Conservation (phyloP, 1,284 basidiomycete genomes). For the Puccinia horiana region DNA sequence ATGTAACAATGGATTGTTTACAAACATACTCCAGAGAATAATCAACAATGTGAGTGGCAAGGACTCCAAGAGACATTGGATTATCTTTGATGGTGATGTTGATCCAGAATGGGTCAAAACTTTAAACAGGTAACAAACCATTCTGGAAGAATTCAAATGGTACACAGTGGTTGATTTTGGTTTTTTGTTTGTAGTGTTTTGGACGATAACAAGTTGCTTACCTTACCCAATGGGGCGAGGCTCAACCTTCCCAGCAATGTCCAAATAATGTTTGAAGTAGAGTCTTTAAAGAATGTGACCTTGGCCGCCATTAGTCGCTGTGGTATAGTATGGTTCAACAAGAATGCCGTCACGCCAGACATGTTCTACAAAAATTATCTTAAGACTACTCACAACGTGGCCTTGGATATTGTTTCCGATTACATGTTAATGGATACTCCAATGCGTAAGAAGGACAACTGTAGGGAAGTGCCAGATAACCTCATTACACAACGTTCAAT, state of each 20-base stretch:
- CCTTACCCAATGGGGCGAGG: conserved; percentile 95
- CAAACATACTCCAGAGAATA: conserved; percentile 94
- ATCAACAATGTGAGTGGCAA: conserved; percentile 98
- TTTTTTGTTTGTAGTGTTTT: conserved; percentile 70
- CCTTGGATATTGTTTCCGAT: conserved; percentile 89
- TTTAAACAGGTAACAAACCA: conserved; percentile 78
- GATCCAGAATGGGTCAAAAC: conserved; percentile 99
- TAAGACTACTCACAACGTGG: conserved; percentile 70
- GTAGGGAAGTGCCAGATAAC: conserved; percentile 67
- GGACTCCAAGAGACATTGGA: conserved; percentile 96
- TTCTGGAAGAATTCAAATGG: conserved; percentile 9
- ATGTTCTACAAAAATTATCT: conserved; percentile 94
- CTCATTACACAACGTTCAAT: conserved; percentile 76
- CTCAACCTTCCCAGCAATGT: conserved; percentile 95
- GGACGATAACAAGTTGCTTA: conserved; percentile 97
- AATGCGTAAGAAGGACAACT: conserved; percentile 65
- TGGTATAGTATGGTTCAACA: conserved; percentile 99
- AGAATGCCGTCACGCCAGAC: conserved; percentile 82
- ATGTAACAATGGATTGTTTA: conserved; percentile 99
- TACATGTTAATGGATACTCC: conserved; percentile 65
- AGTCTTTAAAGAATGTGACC: conserved; percentile 95
- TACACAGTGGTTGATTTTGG: not conserved
- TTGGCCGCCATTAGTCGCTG: conserved; percentile 98
- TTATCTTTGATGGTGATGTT: conserved; percentile 98
- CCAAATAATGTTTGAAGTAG: conserved; percentile 99